phyloP scores from a whole-genome alignment of 306 rosid species.

The Hippophae tibetana region DNA sequence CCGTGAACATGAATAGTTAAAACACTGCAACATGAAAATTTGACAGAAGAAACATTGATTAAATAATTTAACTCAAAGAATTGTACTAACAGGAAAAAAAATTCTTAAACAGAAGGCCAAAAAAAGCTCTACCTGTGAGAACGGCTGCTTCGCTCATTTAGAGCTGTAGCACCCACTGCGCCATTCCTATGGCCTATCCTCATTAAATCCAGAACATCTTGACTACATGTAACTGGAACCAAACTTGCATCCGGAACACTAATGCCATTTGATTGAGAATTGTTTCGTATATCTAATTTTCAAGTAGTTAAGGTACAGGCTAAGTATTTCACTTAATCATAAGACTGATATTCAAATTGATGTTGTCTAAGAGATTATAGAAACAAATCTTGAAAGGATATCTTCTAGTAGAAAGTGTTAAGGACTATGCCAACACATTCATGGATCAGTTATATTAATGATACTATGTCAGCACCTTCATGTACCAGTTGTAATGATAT shows the following conservation, averaged over 20 bases:
- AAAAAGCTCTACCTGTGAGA: constrained; percentile 60
- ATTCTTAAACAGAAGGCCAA: background rate
- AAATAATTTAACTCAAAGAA: background rate
- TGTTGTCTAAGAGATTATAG: background rate
- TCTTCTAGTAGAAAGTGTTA: constrained; percentile 83
- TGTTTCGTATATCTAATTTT: constrained; percentile 90
- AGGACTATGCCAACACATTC: too few relatives aligned
- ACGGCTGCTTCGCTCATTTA: constrained; percentile 91
- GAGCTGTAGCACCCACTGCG: constrained; percentile 90
- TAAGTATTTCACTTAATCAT: constrained; percentile 9
- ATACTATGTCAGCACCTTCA: too few relatives aligned
- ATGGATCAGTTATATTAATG: too few relatives aligned
- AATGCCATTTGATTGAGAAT: constrained; percentile 87
- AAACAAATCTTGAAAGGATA: constrained; percentile 46
- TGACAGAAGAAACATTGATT: constrained; percentile 9
- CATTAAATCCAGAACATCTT: constrained; percentile 85
- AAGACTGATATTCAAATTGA: background rate
- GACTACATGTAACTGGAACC: constrained; percentile 77
- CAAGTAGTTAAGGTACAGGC: constrained; percentile 42
- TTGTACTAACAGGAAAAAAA: background rate
- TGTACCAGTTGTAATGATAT: too few relatives aligned
- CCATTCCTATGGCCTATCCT: constrained; percentile 82
- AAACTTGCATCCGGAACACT: constrained; percentile 93
- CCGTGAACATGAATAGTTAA: constrained; percentile 86
- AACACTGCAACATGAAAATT: constrained; percentile 46